Conservation (phyloP, 2,329 filamentous ascomycete genomes). For the Lachnellula subtilissima region DNA sequence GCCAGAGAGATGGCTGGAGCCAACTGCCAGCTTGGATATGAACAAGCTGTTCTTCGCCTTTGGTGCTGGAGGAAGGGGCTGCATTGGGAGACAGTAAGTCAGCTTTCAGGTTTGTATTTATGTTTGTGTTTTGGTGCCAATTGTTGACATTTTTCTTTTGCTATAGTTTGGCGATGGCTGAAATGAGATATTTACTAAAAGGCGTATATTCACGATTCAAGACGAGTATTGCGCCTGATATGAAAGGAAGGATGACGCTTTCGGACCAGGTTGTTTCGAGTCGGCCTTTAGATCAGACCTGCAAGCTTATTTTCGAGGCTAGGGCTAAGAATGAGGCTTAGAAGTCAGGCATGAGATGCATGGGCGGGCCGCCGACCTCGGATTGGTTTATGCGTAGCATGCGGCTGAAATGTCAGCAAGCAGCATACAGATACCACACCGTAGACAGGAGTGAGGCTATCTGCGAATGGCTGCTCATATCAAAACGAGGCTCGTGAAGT, state of each 20-base stretch:
- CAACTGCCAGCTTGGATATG: constrained; percentile 67
- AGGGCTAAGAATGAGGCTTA: neutral
- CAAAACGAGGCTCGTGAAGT: too few relatives aligned
- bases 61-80: constrained; percentile 59
- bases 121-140: neutral
- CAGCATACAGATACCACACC: too few relatives aligned
- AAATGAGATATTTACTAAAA: constrained; percentile 61
- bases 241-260: constrained; percentile 54
- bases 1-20: constrained; percentile 78
- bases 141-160: neutral
- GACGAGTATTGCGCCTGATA: constrained; percentile 49
- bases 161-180: constrained; percentile 50
- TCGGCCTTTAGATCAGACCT: constrained; percentile 54
- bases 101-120: neutral
- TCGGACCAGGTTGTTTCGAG: constrained; percentile 64
- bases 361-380: neutral
- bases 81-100: constrained; percentile 62
- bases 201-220: constrained; percentile 55
- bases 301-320: constrained; percentile 39
- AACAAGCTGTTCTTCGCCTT: constrained; percentile 62
- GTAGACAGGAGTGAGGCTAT: neutral
- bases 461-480: neutral
- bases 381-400: neutral
- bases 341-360: neutral
- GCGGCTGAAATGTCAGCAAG: neutral